Evolutionary conservation across 2,329 filamentous ascomycete genomes (phyloP).

Genomic region (Arthroderma uncinatum): DNA sequence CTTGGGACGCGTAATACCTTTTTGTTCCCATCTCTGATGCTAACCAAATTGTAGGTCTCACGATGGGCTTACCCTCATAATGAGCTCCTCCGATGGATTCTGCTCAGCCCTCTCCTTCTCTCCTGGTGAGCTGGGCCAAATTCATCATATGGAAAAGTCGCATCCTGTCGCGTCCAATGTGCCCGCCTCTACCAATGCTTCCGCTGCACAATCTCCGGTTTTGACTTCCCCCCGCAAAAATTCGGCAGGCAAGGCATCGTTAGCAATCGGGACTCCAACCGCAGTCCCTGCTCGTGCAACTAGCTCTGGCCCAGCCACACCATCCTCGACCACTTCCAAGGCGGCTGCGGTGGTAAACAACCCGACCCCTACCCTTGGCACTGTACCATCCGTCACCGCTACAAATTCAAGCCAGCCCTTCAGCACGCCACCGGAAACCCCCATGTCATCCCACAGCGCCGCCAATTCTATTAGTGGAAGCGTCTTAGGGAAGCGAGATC

Average conservation of each 20-base stretch:
- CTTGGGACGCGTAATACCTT: not conserved
- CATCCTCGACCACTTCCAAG: slow-evolving; percentile 7
- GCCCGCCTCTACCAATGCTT: slow-evolving; percentile 49
- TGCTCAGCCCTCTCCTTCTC: slow-evolving; percentile 83
- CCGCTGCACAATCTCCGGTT: slow-evolving; percentile 61
- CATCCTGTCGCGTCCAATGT: slow-evolving; percentile 26
- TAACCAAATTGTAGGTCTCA: slow-evolving; percentile 48
- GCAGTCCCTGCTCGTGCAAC: slow-evolving; percentile 39
- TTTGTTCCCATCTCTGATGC: not conserved
- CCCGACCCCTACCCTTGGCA: slow-evolving; percentile 66
- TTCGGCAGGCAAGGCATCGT: slow-evolving; percentile 43
- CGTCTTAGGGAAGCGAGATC: slow-evolving; percentile 44
- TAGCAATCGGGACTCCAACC: slow-evolving; percentile 41
- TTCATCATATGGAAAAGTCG: slow-evolving; percentile 50
- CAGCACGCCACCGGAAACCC: slow-evolving; percentile 81
- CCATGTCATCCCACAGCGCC: slow-evolving; percentile 47
- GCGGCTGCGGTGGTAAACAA: slow-evolving; percentile 47
- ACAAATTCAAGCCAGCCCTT: slow-evolving; percentile 48
- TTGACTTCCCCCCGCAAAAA: slow-evolving; percentile 32
- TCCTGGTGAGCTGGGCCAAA: slow-evolving; percentile 70
- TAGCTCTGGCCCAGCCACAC: slow-evolving; percentile 1
- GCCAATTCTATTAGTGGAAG: slow-evolving; percentile 44
- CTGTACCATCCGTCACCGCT: slow-evolving; percentile 64
- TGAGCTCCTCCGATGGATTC: slow-evolving; percentile 97
- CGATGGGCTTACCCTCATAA: slow-evolving; percentile 68